A percentile compares a stretch with the other conserved stretches of the same genome.
phyloP scores from a whole-genome alignment of 1,139 yeast species.

The Saccharomyces hybrid region DNA sequence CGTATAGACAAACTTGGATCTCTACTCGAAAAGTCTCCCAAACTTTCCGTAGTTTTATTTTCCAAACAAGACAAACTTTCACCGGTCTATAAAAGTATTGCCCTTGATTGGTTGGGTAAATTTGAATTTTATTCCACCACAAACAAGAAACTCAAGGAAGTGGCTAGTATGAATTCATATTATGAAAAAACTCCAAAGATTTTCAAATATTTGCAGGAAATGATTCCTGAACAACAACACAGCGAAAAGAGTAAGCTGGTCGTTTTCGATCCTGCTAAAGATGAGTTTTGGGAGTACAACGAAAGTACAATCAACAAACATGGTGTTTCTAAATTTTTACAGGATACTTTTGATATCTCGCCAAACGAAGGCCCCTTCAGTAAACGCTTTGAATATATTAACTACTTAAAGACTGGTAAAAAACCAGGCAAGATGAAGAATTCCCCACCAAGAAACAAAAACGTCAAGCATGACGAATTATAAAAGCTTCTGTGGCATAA shows the following conservation, averaged over 20 bases:
- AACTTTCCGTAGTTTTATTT: conserved; percentile 35
- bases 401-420: conserved; percentile 14
- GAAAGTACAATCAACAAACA: conserved; percentile 15
- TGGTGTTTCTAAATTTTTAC: conserved; percentile 18
- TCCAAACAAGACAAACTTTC: conserved; percentile 45
- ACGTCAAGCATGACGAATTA: conserved; percentile 7
- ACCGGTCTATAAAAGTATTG: conserved; percentile 62
- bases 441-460: not conserved
- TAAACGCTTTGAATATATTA: conserved; percentile 19
- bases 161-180: not conserved
- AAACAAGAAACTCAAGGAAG: conserved; percentile 9
- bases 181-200: not conserved
- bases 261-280: conserved; percentile 19
- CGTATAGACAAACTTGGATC: conserved; percentile 23
- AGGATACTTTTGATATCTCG: conserved; percentile 8
- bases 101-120: conserved; percentile 58
- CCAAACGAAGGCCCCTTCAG: conserved; percentile 31
- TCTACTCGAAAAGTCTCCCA: conserved; percentile 32
- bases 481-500: not conserved
- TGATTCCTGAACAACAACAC: conserved; percentile 2
- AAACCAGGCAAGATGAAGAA: conserved; percentile 4
- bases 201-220: not conserved
- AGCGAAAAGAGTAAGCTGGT: conserved; percentile 17
- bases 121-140: conserved; percentile 34
- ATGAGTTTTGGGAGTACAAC: conserved; percentile 14